Evolutionary conservation across 2,329 filamentous ascomycete species (phyloP), one percentile per base, ranked within the genome.

Genomic region (Ophiostoma angusticollis): DNA sequence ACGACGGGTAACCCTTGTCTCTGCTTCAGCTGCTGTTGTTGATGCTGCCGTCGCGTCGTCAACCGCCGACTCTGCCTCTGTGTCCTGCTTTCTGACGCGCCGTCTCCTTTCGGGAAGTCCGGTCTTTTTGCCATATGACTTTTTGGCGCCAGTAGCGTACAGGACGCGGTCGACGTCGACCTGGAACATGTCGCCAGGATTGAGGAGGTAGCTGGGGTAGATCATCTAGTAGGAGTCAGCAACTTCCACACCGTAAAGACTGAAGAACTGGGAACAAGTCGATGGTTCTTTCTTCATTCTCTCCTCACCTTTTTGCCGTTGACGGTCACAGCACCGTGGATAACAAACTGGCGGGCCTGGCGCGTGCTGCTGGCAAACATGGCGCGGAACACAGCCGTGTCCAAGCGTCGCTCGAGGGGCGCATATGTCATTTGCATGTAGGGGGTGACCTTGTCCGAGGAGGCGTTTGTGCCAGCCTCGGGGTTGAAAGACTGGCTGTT

Each of bases 101-200:
- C 45, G 14, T 43, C 44, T 28, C 48, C 46, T 22, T 49, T 45
- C 16, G 47, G n/a, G n/a, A n/a, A n/a, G n/a, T n/a, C n/a, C n/a
- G n/a, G n/a, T n/a, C 18, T 50, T 46, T 19, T 49, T 44, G 40
- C 55, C n/a, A n/a, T n/a, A n/a, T n/a, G 68, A 59, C 60, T 86
- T 91, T 35, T 74, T 72, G 19, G 72, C 70, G 42, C 91, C 91
- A 1, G 87, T 94, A 24, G 84, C 89, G 52, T 73, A 87, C 60
- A 98, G 70, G 41, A 98, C 91, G 50, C 80, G 77, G 28, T 94
- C 84, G 25, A 83, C 71, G 16, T 95, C 82, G 51, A 98, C 89
- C 58, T 93, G 85, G 69, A 98, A 98, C 77, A 98, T 84, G 58
- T 98, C 91, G 50, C 91, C 91, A 3, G 91, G 93, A 59, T 98